Conservation (phyloP, 1,284 basidiomycete species). For the Ustilago crameri region DNA sequence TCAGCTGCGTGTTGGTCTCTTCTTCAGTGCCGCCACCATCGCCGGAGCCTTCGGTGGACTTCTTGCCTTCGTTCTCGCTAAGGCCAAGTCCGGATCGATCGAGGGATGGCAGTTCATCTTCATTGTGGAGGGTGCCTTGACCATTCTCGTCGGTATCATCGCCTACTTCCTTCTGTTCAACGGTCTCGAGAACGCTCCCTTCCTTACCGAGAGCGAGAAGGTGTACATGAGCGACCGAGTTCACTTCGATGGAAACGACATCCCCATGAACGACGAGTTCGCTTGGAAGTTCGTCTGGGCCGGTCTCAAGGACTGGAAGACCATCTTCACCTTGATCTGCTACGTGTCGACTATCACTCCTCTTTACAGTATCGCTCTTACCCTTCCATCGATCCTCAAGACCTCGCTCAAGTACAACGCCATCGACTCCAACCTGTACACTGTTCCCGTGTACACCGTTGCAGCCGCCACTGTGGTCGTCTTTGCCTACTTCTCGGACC, state of each 20-base stretch:
- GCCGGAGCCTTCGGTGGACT: constrained; percentile 71
- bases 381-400: constrained; percentile 57
- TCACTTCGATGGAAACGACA: constrained; percentile 53
- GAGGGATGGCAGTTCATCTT: constrained; percentile 65
- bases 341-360: constrained; percentile 58
- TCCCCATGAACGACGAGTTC: constrained; percentile 59
- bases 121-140: constrained; percentile 72
- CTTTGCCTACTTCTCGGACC: constrained; percentile 51
- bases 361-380: constrained; percentile 59
- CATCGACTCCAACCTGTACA: constrained; percentile 66
- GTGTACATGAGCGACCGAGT: constrained; percentile 51
- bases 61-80: constrained; percentile 50
- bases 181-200: constrained; percentile 49
- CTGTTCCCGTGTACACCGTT: constrained; percentile 70
- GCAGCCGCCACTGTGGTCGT: constrained; percentile 66
- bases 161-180: constrained; percentile 60
- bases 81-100: constrained; percentile 55
- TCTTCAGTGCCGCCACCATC: constrained; percentile 67
- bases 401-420: constrained; percentile 56
- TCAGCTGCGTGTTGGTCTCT: constrained; percentile 55
- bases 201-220: constrained; percentile 53
- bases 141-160: constrained; percentile 69
- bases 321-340: constrained; percentile 51
- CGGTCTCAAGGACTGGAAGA: constrained; percentile 61
- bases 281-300: constrained; percentile 53